Conservation (phyloP, 345 rosid genomes). For the Anacardium occidentale region DNA sequence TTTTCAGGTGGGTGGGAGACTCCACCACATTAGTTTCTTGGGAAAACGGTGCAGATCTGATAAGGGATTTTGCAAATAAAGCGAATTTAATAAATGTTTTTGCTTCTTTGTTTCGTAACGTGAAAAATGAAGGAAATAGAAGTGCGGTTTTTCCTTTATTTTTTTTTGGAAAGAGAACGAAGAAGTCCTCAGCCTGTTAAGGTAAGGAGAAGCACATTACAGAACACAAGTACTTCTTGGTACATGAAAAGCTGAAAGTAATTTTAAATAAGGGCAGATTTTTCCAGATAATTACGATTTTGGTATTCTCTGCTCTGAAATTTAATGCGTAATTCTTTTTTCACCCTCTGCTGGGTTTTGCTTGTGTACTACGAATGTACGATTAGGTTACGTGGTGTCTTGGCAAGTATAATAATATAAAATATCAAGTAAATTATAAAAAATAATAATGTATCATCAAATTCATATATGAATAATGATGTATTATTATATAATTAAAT, state of each 20-base stretch:
- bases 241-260: constrained; percentile 1
- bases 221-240: constrained; percentile 12
- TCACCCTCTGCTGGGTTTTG: not conserved
- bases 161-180: constrained; percentile 2
- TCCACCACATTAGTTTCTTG: constrained; percentile 7
- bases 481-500: too few species aligned
- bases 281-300: constrained; percentile 20
- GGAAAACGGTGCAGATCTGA: constrained; percentile 28
- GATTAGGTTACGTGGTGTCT: too few species aligned
- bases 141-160: not conserved
- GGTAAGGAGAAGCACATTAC: not conserved
- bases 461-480: too few species aligned
- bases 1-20: constrained; percentile 15
- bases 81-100: not conserved
- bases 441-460: too few species aligned
- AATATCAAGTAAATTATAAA: too few species aligned
- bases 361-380: too few species aligned
- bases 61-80: not conserved
- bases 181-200: not conserved
- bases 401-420: too few species aligned
- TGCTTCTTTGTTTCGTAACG: not conserved
- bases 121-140: not conserved
- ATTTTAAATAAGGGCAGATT: not conserved
- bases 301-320: not conserved
- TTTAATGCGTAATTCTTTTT: constrained; percentile 5